A percentile compares a stretch with the other conserved stretches of the same genome.
Conservation (phyloP, 306 rosid genomes). For the Vigna unguiculata region DNA sequence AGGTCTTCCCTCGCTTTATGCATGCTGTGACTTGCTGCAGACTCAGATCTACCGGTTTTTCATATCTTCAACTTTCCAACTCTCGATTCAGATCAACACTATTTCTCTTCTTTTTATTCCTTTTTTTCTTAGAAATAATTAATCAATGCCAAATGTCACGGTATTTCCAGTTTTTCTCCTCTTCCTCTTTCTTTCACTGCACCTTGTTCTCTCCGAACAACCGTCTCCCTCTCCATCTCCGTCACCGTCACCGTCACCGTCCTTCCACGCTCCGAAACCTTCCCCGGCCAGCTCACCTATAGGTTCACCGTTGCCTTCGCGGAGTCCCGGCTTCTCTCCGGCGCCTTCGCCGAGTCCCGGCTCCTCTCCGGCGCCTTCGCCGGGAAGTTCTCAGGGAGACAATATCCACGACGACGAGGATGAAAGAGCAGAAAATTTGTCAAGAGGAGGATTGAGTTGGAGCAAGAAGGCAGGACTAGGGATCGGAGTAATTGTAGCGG, state of each 20-base stretch:
- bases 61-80: neutral
- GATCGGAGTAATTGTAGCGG: constrained; percentile 64
- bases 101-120: constrained; percentile 1
- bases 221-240: constrained; percentile 43
- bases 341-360: neutral
- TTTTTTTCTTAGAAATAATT: constrained; percentile 19
- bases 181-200: constrained; percentile 36
- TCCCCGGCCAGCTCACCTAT: constrained; percentile 39
- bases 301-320: constrained; percentile 1
- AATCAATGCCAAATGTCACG: constrained; percentile 54
- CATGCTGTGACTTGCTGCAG: too few relatives aligned
- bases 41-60: neutral
- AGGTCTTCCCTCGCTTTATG: too few relatives aligned
- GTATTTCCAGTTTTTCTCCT: constrained; percentile 42
- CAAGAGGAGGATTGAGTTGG: constrained; percentile 66
- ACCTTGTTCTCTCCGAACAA: constrained; percentile 36
- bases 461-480: constrained; percentile 82
- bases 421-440: constrained; percentile 24
- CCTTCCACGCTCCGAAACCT: constrained; percentile 3
- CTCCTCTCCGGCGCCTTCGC: constrained; percentile 46
- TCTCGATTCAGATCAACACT: neutral
- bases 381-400: constrained; percentile 21
- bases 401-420: neutral
- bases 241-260: constrained; percentile 21
- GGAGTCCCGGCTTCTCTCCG: constrained; percentile 1